Base-by-base conservation (phyloP, 2,329 filamentous ascomycete species). In the Thielaviopsis ethacetica region DNA sequence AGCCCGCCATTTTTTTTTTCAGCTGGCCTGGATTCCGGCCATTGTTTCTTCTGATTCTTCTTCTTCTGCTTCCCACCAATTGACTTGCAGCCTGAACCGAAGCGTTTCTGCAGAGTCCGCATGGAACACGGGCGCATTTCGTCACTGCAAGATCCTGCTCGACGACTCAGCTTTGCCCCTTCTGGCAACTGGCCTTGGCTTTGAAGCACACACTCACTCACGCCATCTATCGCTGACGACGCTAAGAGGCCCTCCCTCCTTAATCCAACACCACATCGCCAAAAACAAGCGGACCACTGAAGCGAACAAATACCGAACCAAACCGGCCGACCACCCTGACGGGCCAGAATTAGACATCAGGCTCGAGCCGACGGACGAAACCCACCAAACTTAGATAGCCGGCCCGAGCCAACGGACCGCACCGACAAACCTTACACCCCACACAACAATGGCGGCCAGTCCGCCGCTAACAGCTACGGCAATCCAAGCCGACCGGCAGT, bases 401-500 rank as follows among this genome's bases (percentile, higher is more conserved):
- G 30, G 7, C 30, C 10, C 15, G 38, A n/a, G 17, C 38, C 38
- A 10, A 44, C 38, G 38, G n/a, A 49, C 17, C 17, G 41, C 13
- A 47, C 15, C 34, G 34, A 41, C 9, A 10, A 19, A 49, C 5
- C 17, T 12, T 5, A 34, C 5, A n/a, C 44, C 50, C 9, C 50
- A 34, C 53, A 6, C 26, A 24, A 27, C 38, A 19, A 61, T 61
- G 59, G 56, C 59, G 27, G 58, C 53, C 56, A 61, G 59, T 24
- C 59, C 59, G 13, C 59, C 65, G 57, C 66, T 67, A 55, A 64
- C 65, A 24, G 56, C 56, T 17, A 61, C 56, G 54, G 59, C 59
- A 26, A 61, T 62, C 38, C 57, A 62, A 22, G 64, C 65, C 65
- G 70, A 73, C 60, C 69, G 69, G 59, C 70, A 70, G 61, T 72